Evolutionary conservation across 257 asterid genomes (phyloP).

Genomic region (Striga asiatica): DNA sequence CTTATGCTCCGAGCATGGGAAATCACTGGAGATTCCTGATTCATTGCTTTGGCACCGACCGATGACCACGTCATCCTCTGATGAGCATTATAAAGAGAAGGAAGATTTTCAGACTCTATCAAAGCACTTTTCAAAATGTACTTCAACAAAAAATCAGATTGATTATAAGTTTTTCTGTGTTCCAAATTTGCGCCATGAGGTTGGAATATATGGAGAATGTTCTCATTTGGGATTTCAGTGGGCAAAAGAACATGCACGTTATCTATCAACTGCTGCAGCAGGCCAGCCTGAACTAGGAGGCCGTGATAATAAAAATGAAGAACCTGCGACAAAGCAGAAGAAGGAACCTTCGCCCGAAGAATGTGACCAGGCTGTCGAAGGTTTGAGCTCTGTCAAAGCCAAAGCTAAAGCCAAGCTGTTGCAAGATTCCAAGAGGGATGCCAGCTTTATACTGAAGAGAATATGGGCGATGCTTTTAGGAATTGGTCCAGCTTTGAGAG

Average conservation of each 20-base stretch:
- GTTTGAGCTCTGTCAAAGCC: constrained; percentile 79
- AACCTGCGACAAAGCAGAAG: constrained; percentile 46
- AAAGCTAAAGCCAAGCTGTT: constrained; percentile 80
- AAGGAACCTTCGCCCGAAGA: constrained; percentile 97
- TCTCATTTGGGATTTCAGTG: constrained; percentile 37
- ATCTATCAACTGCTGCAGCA: constrained; percentile 57
- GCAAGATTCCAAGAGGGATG: constrained; percentile 66
- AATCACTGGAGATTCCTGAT: constrained; percentile 24
- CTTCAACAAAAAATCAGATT: constrained; percentile 18
- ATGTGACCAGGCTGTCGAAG: constrained; percentile 97
- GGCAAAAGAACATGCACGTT: constrained; percentile 32
- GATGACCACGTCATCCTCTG: constrained; percentile 26
- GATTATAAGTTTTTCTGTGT: constrained; percentile 20
- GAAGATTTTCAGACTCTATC: constrained; percentile 19
- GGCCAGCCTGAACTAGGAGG: constrained; percentile 47
- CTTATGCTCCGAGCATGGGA: constrained; percentile 37
- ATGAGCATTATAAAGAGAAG: constrained; percentile 21
- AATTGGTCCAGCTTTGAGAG: constrained; percentile 90
- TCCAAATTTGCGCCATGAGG: constrained; percentile 22
- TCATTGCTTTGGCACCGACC: constrained; percentile 30
- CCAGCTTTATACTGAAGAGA: constrained; percentile 46
- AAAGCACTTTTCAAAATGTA: constrained; percentile 18
- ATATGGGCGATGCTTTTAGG: constrained; percentile 71
- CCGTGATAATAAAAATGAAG: constrained; percentile 44
- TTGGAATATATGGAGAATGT: constrained; percentile 27